These are phyloP conservation scores for Emmonsiellopsis sp. DNA, from an alignment of 2,329 filamentous ascomycete genomes.

Conservation along the genomic window DNA sequence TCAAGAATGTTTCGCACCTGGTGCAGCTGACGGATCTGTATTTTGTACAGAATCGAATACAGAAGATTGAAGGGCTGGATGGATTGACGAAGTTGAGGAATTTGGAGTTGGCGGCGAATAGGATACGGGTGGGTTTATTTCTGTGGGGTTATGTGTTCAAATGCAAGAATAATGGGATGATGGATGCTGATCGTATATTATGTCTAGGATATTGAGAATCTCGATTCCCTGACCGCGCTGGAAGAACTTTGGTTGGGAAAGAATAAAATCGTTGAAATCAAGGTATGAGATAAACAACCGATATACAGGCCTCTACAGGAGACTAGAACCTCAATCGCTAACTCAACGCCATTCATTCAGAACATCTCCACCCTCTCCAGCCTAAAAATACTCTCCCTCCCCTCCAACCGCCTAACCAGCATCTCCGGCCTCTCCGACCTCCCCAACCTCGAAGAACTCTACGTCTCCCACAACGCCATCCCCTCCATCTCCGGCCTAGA, in stretches of 20 bases:
- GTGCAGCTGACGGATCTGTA: slow-evolving; percentile 73
- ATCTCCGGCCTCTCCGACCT: slow-evolving; percentile 68
- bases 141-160: neutral
- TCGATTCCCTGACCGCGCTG: slow-evolving; percentile 67
- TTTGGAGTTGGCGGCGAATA: slow-evolving; percentile 85
- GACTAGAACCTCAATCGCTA: neutral
- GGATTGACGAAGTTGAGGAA: slow-evolving; percentile 66
- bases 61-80: slow-evolving; percentile 74
- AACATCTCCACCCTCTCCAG: slow-evolving; percentile 66
- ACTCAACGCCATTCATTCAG: slow-evolving; percentile 16
- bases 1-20: slow-evolving; percentile 77
- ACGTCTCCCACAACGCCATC: slow-evolving; percentile 91
- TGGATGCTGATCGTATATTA: slow-evolving; percentile 3
- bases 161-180: neutral
- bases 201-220: slow-evolving; percentile 63
- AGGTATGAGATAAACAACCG: slow-evolving; percentile 30
- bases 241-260: slow-evolving; percentile 91
- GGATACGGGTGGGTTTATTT: slow-evolving; percentile 54
- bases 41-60: slow-evolving; percentile 92
- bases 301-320: no score
- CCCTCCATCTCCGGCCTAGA: slow-evolving; percentile 66
- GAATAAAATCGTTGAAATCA: slow-evolving; percentile 86
- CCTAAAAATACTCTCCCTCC: slow-evolving; percentile 82
- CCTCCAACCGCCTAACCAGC: slow-evolving; percentile 82
- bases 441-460: slow-evolving; percentile 76